Percentiles rank a stretch among this genome's conserved stretches.
Conservation (phyloP, 179 eudicot genomes). For the Pouteria campechiana region DNA sequence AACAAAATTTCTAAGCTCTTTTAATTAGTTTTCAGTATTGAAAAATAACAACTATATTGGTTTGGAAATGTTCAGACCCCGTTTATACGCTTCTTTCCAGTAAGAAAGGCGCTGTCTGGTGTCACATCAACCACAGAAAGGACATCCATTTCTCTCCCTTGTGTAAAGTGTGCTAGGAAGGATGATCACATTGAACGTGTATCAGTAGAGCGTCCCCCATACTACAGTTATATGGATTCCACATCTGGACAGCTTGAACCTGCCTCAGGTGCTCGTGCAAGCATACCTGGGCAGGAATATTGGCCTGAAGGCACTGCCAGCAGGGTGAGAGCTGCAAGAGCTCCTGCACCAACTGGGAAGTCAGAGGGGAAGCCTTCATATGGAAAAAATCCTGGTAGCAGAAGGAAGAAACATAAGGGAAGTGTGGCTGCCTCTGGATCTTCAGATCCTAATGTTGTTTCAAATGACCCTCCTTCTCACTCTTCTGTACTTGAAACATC, state of each 20-base stretch:
- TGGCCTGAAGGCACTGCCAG: conserved; percentile 99
- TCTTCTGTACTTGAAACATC: conserved; percentile 26
- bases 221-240: conserved; percentile 82
- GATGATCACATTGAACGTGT: conserved; percentile 41
- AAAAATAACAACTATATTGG: background rate
- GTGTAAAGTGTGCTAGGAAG: conserved; percentile 55
- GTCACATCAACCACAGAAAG: conserved; percentile 11
- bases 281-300: conserved; percentile 82
- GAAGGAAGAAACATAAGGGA: conserved; percentile 53
- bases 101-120: conserved; percentile 21
- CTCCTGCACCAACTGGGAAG: conserved; percentile 72
- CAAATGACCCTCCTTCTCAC: conserved; percentile 26
- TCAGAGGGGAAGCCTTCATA: conserved; percentile 62
- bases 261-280: conserved; percentile 98
- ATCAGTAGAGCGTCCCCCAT: conserved; percentile 76
- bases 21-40: too few species aligned
- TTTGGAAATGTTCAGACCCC: conserved; percentile 33
- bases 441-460: conserved; percentile 26
- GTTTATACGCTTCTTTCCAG: conserved; percentile 35
- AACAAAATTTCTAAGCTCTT: too few species aligned
- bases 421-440: conserved; percentile 39
- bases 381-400: conserved; percentile 85
- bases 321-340: conserved; percentile 76
- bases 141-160: conserved; percentile 21
- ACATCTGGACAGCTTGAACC: conserved; percentile 93